Evolutionary conservation across 208 protist genomes (phyloP).

Genomic region (Novymonas esmeraldas): DNA sequence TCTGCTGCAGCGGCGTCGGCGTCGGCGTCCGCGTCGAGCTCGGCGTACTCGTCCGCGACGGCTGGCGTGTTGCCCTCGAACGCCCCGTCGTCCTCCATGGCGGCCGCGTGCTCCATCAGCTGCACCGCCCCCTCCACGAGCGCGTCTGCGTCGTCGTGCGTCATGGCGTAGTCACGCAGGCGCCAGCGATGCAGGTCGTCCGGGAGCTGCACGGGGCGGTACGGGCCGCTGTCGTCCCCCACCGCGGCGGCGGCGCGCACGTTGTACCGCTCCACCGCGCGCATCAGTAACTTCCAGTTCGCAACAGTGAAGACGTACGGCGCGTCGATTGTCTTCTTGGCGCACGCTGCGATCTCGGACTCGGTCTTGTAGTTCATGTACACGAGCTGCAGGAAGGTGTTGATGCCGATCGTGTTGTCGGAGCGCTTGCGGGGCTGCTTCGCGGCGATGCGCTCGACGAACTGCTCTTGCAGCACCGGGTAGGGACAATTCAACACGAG

Average conservation of each 20-base stretch:
- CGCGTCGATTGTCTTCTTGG: constrained; percentile 44
- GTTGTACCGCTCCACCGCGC: constrained; percentile 62
- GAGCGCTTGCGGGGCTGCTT: constrained; percentile 67
- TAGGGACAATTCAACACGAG: constrained; percentile 75
- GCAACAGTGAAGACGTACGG: constrained; percentile 71
- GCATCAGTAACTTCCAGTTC: constrained; percentile 85
- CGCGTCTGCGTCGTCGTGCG: constrained; percentile 50
- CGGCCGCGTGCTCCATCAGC: constrained; percentile 29
- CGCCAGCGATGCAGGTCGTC: constrained; percentile 74
- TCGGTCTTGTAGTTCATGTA: constrained; percentile 91
- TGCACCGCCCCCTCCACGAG: constrained; percentile 53
- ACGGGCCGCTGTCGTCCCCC: not conserved
- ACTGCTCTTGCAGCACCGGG: constrained; percentile 83
- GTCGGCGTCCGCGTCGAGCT: not conserved
- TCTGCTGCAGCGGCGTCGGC: not conserved
- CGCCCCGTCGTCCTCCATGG: constrained; percentile 1
- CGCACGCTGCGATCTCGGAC: constrained; percentile 56
- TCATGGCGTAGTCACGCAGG: constrained; percentile 54
- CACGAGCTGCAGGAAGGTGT: constrained; percentile 81
- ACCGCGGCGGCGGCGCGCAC: not conserved
- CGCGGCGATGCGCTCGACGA: constrained; percentile 76
- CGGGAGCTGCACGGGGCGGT: constrained; percentile 34
- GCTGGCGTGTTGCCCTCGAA: not conserved
- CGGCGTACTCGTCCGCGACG: not conserved
- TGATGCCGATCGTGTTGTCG: constrained; percentile 71